These are phyloP conservation scores for Amborella trichopoda DNA, from an alignment of 164 flowering plant genomes.

Conservation along the genomic window DNA sequence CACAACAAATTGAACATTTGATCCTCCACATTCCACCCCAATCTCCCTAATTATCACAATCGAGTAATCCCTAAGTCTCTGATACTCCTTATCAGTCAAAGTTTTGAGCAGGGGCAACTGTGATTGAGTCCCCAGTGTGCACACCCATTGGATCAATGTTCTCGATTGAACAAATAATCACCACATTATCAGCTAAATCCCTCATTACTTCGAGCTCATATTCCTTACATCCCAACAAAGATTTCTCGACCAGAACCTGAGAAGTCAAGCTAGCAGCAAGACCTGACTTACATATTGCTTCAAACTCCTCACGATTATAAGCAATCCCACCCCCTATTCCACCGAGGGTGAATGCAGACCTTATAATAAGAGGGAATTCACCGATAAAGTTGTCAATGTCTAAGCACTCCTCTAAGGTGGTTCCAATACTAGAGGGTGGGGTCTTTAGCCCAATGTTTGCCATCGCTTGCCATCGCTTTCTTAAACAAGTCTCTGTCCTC, in stretches of 20 bases:
- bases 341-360: neutral
- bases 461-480: neutral
- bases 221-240: neutral
- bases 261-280: neutral
- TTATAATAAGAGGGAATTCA: neutral
- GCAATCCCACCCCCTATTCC: neutral
- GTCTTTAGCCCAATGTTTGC: neutral
- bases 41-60: neutral
- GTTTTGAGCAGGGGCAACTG: neutral
- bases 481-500: neutral
- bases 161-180: neutral
- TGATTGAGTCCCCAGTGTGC: neutral
- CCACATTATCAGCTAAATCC: neutral
- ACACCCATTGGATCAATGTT: neutral
- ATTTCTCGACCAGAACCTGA: neutral
- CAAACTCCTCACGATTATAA: neutral
- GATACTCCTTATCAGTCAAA: neutral
- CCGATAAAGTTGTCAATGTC: neutral
- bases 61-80: neutral
- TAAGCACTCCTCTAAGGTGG: neutral
- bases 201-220: neutral
- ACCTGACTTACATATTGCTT: neutral
- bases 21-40: neutral
- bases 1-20: neutral
- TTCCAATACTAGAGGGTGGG: neutral